These are phyloP conservation scores for Fonsecaea monophora DNA, from an alignment of 2,329 filamentous ascomycete species.

Conservation along the genomic window DNA sequence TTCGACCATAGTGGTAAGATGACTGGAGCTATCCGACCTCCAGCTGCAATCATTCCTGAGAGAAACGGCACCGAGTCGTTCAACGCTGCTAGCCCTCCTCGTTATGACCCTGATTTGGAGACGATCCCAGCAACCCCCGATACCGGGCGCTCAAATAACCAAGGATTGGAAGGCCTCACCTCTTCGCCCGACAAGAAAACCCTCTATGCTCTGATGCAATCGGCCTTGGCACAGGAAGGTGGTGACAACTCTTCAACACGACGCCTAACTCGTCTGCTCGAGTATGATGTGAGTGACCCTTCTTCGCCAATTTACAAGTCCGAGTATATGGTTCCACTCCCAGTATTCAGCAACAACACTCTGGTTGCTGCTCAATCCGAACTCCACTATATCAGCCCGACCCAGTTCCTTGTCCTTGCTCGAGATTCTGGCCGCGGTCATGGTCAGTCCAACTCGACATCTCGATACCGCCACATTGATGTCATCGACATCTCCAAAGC, in stretches of 20 bases:
- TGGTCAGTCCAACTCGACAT: conserved; percentile 60
- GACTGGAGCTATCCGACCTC: conserved; percentile 68
- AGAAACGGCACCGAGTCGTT: conserved; percentile 69
- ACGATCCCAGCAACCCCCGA: conserved; percentile 64
- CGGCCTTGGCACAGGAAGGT: conserved; percentile 68
- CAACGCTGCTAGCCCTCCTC: conserved; percentile 67
- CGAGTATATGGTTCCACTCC: conserved; percentile 72
- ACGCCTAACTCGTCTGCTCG: conserved; percentile 66
- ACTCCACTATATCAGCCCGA: conserved; percentile 67
- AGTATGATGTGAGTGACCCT: conserved; percentile 64
- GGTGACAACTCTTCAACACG: conserved; percentile 62
- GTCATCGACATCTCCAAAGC: conserved; percentile 69
- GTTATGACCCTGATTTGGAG: conserved; percentile 60
- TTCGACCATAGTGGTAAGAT: conserved; percentile 66
- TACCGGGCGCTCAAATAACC: conserved; percentile 72
- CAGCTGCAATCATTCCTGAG: conserved; percentile 67
- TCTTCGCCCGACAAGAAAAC: conserved; percentile 67
- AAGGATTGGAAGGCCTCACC: conserved; percentile 75
- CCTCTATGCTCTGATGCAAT: conserved; percentile 71
- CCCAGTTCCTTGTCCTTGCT: conserved; percentile 71
- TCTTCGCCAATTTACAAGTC: conserved; percentile 57
- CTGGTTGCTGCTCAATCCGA: conserved; percentile 71
- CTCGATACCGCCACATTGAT: conserved; percentile 72
- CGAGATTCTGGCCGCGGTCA: conserved; percentile 68
- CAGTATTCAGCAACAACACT: conserved; percentile 62